A percentile compares a stretch with the other conserved stretches of the same genome.
phyloP scores from a whole-genome alignment of 1,139 yeast species.

The Debaryomycetaceae sp. region DNA sequence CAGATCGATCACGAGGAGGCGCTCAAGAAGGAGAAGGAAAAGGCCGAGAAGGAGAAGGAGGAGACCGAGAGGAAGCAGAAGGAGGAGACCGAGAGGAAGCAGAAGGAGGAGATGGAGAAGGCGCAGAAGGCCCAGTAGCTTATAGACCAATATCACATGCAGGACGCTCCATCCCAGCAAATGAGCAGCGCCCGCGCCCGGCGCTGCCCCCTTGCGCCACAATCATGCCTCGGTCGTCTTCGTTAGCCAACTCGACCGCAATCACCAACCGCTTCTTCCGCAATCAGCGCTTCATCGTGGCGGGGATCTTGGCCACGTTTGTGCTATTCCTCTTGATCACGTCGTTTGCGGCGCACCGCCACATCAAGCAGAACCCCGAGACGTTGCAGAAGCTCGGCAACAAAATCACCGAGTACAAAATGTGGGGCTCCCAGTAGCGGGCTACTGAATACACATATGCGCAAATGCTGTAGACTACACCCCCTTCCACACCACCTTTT shows the following conservation, averaged over 20 bases:
- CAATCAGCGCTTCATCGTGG: conserved; percentile 5
- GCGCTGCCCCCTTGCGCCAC: background rate
- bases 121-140: conserved; percentile 3
- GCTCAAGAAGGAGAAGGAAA: conserved; percentile 5
- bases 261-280: conserved; percentile 7
- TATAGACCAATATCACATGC: too few species aligned
- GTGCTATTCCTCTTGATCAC: conserved; percentile 5
- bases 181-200: too few species aligned
- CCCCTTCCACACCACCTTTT: conserved; percentile 43
- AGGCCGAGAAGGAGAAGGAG: conserved; percentile 5
- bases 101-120: conserved; percentile 5
- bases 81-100: conserved; percentile 3
- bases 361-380: conserved; percentile 12
- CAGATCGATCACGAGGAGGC: conserved; percentile 4
- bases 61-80: conserved; percentile 3
- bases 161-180: too few species aligned
- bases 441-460: too few species aligned
- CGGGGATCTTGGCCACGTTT: conserved; percentile 2
- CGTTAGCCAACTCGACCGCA: conserved; percentile 6
- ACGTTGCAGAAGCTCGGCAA: conserved; percentile 15
- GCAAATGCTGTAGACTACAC: too few species aligned
- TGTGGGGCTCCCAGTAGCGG: too few species aligned
- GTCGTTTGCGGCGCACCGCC: conserved; percentile 13
- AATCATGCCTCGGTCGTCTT: conserved; percentile 6
- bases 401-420: conserved; percentile 3